phyloP scores from a whole-genome alignment of 2,329 filamentous ascomycete species.

The Neoarthrinium moseri region DNA sequence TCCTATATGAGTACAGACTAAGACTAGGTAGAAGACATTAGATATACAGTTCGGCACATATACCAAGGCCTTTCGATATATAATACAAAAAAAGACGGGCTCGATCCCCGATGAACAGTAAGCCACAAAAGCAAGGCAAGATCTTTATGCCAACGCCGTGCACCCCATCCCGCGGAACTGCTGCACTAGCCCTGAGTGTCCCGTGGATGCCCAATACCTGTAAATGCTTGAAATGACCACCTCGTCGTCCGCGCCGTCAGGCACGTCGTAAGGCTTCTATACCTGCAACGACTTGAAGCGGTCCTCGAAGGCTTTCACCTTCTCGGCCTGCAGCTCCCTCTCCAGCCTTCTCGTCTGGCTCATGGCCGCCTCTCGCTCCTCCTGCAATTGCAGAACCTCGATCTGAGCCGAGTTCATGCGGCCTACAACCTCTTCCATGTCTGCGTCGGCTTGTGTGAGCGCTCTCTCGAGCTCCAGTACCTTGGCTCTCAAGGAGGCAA shows the following conservation, averaged over 20 bases:
- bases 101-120: background rate
- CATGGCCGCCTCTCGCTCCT: conserved; percentile 71
- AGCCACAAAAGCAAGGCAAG: conserved; percentile 11
- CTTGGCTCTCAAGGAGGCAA: conserved; percentile 72
- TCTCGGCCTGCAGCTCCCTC: conserved; percentile 63
- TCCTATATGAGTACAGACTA: background rate
- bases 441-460: conserved; percentile 69
- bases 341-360: conserved; percentile 70
- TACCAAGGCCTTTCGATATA: background rate
- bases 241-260: conserved; percentile 9
- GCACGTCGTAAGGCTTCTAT: background rate
- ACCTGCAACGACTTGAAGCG: conserved; percentile 29
- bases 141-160: conserved; percentile 18
- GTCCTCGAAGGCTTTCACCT: conserved; percentile 50
- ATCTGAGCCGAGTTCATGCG: conserved; percentile 83
- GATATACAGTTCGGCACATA: background rate
- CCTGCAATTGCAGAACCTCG: conserved; percentile 76
- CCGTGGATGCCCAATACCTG: conserved; percentile 13
- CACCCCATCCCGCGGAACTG: conserved; percentile 13
- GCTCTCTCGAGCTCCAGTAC: conserved; percentile 83
- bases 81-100: conserved; percentile 5
- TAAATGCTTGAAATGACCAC: conserved; percentile 17
- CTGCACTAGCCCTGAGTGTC: conserved; percentile 15
- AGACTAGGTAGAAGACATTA: conserved; percentile 5
- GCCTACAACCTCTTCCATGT: conserved; percentile 82